Evolutionary conservation across 768 basidiomycete genomes (phyloP).

Genomic region (Hericium coralloides): DNA sequence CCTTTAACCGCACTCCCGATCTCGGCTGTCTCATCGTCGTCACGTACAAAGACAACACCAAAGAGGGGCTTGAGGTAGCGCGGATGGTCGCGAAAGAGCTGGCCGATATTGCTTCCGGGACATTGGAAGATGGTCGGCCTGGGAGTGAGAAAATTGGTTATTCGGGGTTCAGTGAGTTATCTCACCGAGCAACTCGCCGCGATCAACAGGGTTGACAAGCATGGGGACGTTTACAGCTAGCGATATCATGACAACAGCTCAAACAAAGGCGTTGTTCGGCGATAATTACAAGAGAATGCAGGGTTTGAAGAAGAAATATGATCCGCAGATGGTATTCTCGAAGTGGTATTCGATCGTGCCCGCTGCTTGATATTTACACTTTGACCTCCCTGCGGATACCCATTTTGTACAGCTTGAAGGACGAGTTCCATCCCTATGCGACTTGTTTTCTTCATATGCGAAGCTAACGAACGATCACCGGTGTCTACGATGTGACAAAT

Average conservation of each 20-base stretch:
- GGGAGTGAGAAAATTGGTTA: conserved; percentile 6
- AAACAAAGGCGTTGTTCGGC: conserved; percentile 21
- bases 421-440: too few species aligned
- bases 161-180: conserved; percentile 9
- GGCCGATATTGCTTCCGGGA: background rate
- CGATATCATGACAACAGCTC: conserved; percentile 16
- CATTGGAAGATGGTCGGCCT: background rate
- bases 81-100: background rate
- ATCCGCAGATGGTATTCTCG: conserved; percentile 25
- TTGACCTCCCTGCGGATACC: too few species aligned
- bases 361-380: background rate
- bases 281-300: conserved; percentile 30
- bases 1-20: conserved; percentile 4
- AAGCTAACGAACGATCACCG: too few species aligned
- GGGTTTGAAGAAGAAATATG: conserved; percentile 26
- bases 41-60: background rate
- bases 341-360: conserved; percentile 27
- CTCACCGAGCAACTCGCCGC: background rate
- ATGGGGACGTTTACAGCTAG: conserved; percentile 12
- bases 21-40: background rate
- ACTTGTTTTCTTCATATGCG: too few species aligned
- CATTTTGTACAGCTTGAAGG: too few species aligned
- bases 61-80: background rate
- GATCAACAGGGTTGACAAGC: background rate
- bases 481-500: too few species aligned